phyloP scores from a whole-genome alignment of 148 eudicot species.

The Pharnaceum exiguum region DNA sequence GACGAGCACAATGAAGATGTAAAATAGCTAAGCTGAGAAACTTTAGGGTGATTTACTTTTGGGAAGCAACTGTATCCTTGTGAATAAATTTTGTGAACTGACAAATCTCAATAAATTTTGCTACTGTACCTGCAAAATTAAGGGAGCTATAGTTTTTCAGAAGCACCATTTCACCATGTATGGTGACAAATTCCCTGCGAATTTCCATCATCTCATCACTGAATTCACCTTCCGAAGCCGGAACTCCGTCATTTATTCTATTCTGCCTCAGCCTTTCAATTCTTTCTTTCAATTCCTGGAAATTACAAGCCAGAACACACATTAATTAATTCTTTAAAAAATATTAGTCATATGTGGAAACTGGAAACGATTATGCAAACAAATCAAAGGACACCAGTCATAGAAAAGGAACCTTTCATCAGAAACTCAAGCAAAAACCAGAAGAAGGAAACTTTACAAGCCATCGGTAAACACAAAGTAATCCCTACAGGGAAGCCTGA shows the following conservation, averaged over 20 bases:
- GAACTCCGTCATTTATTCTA: constrained; percentile 42
- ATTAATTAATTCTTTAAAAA: no score
- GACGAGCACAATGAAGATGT: constrained; percentile 4
- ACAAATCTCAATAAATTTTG: constrained; percentile 3
- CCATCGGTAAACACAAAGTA: no score
- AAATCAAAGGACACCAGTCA: no score
- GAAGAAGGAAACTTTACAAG: no score
- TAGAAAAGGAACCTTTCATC: no score
- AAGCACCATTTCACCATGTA: constrained; percentile 97
- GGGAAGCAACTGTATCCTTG: constrained; percentile 16
- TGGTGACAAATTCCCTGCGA: constrained; percentile 79
- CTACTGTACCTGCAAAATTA: constrained; percentile 77
- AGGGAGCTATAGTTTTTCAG: constrained; percentile 93
- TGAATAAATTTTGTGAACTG: constrained; percentile 8
- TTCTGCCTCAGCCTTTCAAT: constrained; percentile 59
- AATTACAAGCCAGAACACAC: no score
- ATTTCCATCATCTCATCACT: constrained; percentile 86
- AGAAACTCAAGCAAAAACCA: no score
- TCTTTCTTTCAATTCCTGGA: constrained; percentile 90
- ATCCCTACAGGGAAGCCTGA: no score
- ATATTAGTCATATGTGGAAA: no score
- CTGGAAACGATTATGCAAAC: no score
- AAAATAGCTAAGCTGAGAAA: background rate
- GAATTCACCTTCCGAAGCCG: constrained; percentile 63
- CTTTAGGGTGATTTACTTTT: constrained; percentile 5